Evolutionary conservation across 495 filamentous ascomycete species (phyloP).

Genomic region (Podospora comata): DNA sequence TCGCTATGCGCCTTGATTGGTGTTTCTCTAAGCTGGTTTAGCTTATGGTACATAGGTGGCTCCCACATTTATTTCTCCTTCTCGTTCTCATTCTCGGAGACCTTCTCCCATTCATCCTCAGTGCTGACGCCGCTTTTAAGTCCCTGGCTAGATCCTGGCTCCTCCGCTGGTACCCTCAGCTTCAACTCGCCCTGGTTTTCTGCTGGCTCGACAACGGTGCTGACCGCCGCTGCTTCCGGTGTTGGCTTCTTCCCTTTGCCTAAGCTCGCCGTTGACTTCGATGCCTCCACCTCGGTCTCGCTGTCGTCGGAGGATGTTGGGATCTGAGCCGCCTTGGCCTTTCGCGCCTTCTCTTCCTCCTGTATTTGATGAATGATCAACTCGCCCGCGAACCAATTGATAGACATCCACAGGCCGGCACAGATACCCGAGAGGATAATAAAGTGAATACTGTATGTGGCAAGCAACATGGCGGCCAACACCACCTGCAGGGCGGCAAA

Average conservation of each 20-base stretch:
- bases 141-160: slow-evolving; percentile 29
- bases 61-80: slow-evolving; percentile 36
- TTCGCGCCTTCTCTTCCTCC: slow-evolving; percentile 56
- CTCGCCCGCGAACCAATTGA: slow-evolving; percentile 95
- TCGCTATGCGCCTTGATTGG: slow-evolving; percentile 1
- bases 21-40: neutral
- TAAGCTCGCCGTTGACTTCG: slow-evolving; percentile 30
- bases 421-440: slow-evolving; percentile 71
- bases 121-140: slow-evolving; percentile 50
- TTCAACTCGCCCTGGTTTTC: slow-evolving; percentile 42
- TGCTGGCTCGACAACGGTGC: slow-evolving; percentile 38
- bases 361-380: slow-evolving; percentile 63
- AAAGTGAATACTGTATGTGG: slow-evolving; percentile 87
- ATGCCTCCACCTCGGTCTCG: slow-evolving; percentile 52
- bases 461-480: slow-evolving; percentile 70
- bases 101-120: slow-evolving; percentile 59
- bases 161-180: slow-evolving; percentile 30
- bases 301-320: slow-evolving; percentile 37
- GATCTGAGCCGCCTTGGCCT: slow-evolving; percentile 32
- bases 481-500: slow-evolving; percentile 82
- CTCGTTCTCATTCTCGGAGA: slow-evolving; percentile 56
- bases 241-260: slow-evolving; percentile 15
- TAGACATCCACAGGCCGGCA: slow-evolving; percentile 80
- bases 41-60: neutral
- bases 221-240: slow-evolving; percentile 32